Evolutionary conservation across 116 monocot genomes (phyloP).

Genomic region (Cymodocea nodosa): DNA sequence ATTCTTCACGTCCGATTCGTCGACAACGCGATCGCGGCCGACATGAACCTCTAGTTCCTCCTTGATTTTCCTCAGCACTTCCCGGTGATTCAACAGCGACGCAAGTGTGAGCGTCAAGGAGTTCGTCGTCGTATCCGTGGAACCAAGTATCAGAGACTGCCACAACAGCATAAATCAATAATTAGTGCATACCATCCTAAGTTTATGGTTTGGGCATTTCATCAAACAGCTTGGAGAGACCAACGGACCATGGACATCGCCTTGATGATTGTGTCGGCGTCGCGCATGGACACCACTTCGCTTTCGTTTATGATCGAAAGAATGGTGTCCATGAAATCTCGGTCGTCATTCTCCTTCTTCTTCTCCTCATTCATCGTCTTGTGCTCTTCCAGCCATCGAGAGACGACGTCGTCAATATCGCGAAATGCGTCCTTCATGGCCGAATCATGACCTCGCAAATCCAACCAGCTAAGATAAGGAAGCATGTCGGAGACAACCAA

Average conservation of each 20-base stretch:
- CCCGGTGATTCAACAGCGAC: conserved; percentile 16
- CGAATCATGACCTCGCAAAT: conserved; percentile 9
- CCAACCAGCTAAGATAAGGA: conserved; percentile 17
- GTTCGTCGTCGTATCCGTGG: conserved; percentile 21
- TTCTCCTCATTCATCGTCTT: conserved; percentile 18
- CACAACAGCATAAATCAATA: not conserved
- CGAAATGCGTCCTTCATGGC: conserved; percentile 18
- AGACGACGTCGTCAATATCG: conserved; percentile 15
- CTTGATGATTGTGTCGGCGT: conserved; percentile 22
- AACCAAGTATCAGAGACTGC: conserved; percentile 21
- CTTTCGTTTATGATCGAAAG: conserved; percentile 8
- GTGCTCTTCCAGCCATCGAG: conserved; percentile 25
- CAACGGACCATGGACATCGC: conserved; percentile 20
- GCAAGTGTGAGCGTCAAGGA: conserved; percentile 28
- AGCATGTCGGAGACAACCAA: conserved; percentile 25
- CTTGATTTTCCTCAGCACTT: conserved; percentile 15
- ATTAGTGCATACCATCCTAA: not conserved
- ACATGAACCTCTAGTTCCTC: conserved; percentile 24
- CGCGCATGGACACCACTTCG: not conserved
- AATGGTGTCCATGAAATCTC: conserved; percentile 30
- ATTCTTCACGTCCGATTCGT: conserved; percentile 32
- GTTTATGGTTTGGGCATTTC: not conserved
- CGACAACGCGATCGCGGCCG: conserved; percentile 17
- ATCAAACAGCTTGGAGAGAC: not conserved
- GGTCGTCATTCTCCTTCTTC: not conserved